Conservation (phyloP, 176 grass and related monocot species). For the Stipa capillata region DNA sequence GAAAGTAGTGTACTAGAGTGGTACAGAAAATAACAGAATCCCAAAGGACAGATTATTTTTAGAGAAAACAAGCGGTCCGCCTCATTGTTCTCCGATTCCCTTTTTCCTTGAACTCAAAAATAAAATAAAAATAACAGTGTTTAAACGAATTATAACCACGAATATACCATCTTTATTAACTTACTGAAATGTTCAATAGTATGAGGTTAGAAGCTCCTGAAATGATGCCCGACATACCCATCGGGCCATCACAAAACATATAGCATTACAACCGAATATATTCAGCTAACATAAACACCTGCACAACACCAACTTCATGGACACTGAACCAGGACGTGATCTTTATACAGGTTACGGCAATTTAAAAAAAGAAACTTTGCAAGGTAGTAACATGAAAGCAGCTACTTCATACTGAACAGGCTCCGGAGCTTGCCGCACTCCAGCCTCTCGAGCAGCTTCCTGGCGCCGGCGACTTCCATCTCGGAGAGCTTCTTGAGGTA, state of each 20-base stretch:
- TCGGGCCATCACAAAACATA: neutral
- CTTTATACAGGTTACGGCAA: conserved; percentile 41
- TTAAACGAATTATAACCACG: no score
- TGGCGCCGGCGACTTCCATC: conserved; percentile 54
- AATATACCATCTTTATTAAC: no score
- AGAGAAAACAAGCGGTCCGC: no score
- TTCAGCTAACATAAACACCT: conserved; percentile 11
- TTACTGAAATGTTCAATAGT: no score
- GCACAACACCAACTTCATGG: conserved; percentile 23
- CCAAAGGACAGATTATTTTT: no score
- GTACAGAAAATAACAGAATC: neutral
- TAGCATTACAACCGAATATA: neutral
- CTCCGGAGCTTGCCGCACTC: conserved; percentile 47
- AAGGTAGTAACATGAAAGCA: neutral
- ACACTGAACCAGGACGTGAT: conserved; percentile 26
- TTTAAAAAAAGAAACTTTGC: neutral
- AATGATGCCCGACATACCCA: neutral
- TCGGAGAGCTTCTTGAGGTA: conserved; percentile 87
- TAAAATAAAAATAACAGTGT: no score
- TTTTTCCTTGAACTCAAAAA: no score
- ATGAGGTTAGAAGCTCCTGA: neutral
- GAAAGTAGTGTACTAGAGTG: neutral
- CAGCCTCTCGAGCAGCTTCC: conserved; percentile 67
- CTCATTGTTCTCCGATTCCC: no score
- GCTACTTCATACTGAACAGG: conserved; percentile 57